phyloP scores from a whole-genome alignment of 2,329 filamentous ascomycete species.

The Colletotrichum scovillei region DNA sequence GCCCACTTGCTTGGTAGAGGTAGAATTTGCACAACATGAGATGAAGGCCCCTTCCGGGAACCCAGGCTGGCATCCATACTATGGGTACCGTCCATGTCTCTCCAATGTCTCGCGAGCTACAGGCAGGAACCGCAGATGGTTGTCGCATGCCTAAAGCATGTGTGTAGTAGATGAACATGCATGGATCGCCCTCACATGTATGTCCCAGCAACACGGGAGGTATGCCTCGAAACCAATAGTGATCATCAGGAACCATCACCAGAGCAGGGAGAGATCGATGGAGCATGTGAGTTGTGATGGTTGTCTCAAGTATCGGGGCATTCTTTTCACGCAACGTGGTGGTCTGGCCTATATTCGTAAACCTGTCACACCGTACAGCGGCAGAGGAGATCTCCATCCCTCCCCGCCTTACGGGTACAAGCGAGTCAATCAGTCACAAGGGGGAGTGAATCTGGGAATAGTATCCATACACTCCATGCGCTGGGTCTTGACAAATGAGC shows the following conservation, averaged over 20 bases:
- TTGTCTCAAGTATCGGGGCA: background rate
- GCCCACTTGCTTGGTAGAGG: background rate
- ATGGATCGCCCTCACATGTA: background rate
- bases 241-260: background rate
- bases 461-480: background rate
- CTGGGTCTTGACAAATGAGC: background rate
- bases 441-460: background rate
- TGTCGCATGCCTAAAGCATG: background rate
- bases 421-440: background rate
- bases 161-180: background rate
- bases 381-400: background rate
- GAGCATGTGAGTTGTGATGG: background rate
- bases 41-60: slow-evolving; percentile 10
- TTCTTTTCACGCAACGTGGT: background rate
- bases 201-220: background rate
- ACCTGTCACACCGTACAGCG: background rate
- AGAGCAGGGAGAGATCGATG: background rate
- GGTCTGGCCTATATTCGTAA: background rate
- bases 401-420: background rate
- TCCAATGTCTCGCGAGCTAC: background rate
- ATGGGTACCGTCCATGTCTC: background rate
- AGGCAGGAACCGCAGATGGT: background rate
- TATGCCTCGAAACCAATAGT: background rate
- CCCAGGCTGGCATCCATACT: background rate
- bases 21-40: background rate